phyloP scores from a whole-genome alignment of 169 alveolate genomes.

The Cryptosporidium muris region DNA sequence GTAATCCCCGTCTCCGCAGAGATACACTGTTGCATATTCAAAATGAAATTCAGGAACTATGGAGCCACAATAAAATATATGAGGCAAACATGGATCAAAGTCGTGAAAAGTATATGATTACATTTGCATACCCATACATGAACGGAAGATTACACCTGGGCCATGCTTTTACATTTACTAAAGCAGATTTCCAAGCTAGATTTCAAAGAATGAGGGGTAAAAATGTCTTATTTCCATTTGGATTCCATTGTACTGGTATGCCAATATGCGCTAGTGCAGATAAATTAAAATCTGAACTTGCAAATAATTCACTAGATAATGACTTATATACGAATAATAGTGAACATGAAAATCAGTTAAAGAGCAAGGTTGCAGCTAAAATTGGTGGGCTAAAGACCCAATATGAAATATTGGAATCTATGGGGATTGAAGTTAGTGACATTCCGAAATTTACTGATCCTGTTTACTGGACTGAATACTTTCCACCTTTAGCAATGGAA shows the following conservation, averaged over 20 bases:
- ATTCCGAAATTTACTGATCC: conserved; percentile 95
- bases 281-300: conserved; percentile 87
- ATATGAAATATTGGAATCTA: conserved; percentile 88
- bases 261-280: conserved; percentile 98
- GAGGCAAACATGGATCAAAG: conserved; percentile 87
- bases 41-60: conserved; percentile 82
- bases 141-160: conserved; percentile 99
- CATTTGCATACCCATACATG: conserved; percentile 99
- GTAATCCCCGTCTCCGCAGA: conserved; percentile 77
- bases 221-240: conserved; percentile 96
- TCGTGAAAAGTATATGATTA: conserved; percentile 90
- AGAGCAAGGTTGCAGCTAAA: conserved; percentile 87
- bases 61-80: conserved; percentile 87
- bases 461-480: conserved; percentile 95
- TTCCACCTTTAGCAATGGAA: conserved; percentile 93
- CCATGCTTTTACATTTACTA: conserved; percentile 96
- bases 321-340: conserved; percentile 50
- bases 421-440: conserved; percentile 93
- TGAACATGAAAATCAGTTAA: conserved; percentile 73
- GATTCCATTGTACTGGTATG: conserved; percentile 99
- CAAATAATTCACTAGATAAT: not conserved
- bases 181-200: conserved; percentile 96
- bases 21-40: conserved; percentile 89
- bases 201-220: conserved; percentile 94
- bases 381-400: conserved; percentile 85